Evolutionary conservation across 345 rosid genomes (phyloP), one percentile per base, ranked within the genome.

Genomic region (Erysimum cheiranthoides): DNA sequence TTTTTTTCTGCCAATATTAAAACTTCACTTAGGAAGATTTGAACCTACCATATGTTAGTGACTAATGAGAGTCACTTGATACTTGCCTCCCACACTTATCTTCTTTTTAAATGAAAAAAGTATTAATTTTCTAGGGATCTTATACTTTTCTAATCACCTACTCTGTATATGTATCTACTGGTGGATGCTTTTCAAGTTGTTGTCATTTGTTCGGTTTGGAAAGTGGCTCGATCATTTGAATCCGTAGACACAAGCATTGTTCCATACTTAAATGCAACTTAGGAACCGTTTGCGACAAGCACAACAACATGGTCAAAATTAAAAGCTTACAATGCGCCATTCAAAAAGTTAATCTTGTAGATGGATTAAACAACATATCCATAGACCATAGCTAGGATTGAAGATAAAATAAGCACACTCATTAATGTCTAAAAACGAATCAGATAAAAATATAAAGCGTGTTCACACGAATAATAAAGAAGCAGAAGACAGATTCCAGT

Each of bases 21-120:
- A 56, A 32, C 61, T 54, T 54, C 18, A 14, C 59, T 54, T 56
- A 14, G 39, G 11, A 31, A 31, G 17, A 32, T 11, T n/a, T 56
- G 61, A 56, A 56, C 39, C 25, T 57, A n/a, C 62, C 13, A 57
- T 8, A 51, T 21, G 53, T 8, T 49, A 52, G 14, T 51, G 35
- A 5, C 59, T 28, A 53, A 2, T 53, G 34, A 53, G 59, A 28
- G 16, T 16, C 59, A 6, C 36, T 30, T 28, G 59, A 53, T 27
- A 53, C 9, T 28, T 28, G 36, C 59, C 16, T 5, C 5, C 16
- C 8, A 51, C 17, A 53, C 10, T 28, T 54, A 49, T 17, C 5
- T 49, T 8, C 1, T 3, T 17, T 18, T 18, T 49, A 3, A 8
- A 17, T 1, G 5, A 9, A 49, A 49, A 14, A 6, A 25, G 32